Base-by-base conservation (phyloP, 371 early-diverging fungal genomes). In the Rhizopus sp. region DNA sequence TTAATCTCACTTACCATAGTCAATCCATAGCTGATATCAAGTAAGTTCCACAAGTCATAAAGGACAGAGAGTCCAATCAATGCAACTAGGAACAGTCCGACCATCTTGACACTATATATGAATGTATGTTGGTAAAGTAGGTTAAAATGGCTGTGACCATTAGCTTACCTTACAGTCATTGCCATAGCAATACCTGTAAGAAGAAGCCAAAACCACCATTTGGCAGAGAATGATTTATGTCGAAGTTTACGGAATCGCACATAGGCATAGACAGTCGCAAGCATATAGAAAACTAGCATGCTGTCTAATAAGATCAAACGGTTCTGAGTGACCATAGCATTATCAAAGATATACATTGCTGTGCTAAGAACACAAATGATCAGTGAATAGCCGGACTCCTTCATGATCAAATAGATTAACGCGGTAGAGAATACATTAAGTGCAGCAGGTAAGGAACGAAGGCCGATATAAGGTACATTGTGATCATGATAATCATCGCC, bases 221-320 rank as follows among this genome's bases (percentile, higher is more conserved):
- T 60, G 17, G 13, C 38, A 7, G 84, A 72, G 64, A 84, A 88
- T 17, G 76, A 46, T 32, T 30, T 37, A 45, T 90, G 78, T 49
- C 95, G 79, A 41, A 77, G 68, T 72, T 95, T 92, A 64, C 85
- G 89, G 67, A 98, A 98, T 45, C 81, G 70, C 53, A 97, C 82
- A 73, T 94, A 98, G 47, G 80, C 78, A 71, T 91, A 96, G 31
- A 93, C 79, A 33, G 93, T 81, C 37, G 81, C 74, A 39, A 89
- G 80, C 82, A 90, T 89, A 59, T 92, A 97, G 54, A 97, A 87
- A 40, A 97, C 76, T 47, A 98, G 82, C 84, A 95, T 93, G 49
- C 89, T 87, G 67, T 98, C 99, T 51, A 98, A 81, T 60, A 97
- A 83, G 57, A 98, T 98, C 63, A 98, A 72, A 31, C 97, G 81